Evolutionary conservation across 805 yeast genomes (phyloP).

Genomic region (Candida ponderosae): DNA sequence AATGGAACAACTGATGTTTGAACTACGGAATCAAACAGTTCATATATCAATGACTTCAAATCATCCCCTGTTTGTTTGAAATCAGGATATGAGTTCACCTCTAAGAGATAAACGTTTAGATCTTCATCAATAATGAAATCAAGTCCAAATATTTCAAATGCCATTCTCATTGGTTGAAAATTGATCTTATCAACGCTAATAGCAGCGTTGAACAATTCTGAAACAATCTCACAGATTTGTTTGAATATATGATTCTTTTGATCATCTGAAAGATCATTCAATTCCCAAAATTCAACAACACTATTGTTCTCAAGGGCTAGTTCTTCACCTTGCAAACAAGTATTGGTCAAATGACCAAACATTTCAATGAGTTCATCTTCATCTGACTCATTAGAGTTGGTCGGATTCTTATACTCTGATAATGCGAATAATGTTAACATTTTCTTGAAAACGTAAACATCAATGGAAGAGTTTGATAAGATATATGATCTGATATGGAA

Average conservation of each 20-base stretch:
- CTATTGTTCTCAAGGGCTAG: slow-evolving; percentile 26
- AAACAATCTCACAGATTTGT: slow-evolving; percentile 53
- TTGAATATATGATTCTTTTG: slow-evolving; percentile 34
- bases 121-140: slow-evolving; percentile 71
- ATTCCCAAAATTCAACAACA: slow-evolving; percentile 60
- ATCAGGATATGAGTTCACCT: slow-evolving; percentile 92
- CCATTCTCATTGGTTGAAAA: slow-evolving; percentile 74
- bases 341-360: slow-evolving; percentile 81
- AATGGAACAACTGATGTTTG: slow-evolving; percentile 42
- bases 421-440: slow-evolving; percentile 81
- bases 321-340: slow-evolving; percentile 70
- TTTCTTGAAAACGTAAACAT: slow-evolving; percentile 72
- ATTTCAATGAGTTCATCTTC: slow-evolving; percentile 29
- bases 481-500: slow-evolving; percentile 89
- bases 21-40: slow-evolving; percentile 54
- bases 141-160: slow-evolving; percentile 82
- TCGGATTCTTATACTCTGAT: slow-evolving; percentile 29
- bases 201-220: slow-evolving; percentile 78
- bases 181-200: slow-evolving; percentile 71
- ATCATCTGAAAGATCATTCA: slow-evolving; percentile 33
- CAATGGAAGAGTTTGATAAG: slow-evolving; percentile 62
- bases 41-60: slow-evolving; percentile 57
- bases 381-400: slow-evolving; percentile 23
- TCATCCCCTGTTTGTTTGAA: slow-evolving; percentile 90
- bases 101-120: slow-evolving; percentile 54